Conservation (phyloP, 257 asterid species). For the Thymus quinquecostatus region DNA sequence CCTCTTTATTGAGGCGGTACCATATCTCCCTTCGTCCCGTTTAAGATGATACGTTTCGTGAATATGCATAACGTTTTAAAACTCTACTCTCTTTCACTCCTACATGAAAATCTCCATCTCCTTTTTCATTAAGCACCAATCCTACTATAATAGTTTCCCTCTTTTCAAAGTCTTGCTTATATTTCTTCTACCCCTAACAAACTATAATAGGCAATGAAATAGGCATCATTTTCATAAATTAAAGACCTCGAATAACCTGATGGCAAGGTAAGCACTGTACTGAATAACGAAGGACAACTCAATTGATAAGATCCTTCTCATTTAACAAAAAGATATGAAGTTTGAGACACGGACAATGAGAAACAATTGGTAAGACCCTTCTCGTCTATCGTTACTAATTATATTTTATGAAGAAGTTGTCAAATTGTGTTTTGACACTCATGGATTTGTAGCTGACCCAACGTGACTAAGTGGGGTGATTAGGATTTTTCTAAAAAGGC, state of each 20-base stretch:
- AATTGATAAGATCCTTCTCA: too few species aligned
- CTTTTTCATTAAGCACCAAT: not conserved
- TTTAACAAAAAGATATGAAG: too few species aligned
- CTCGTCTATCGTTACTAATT: not conserved
- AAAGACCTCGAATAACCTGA: not conserved
- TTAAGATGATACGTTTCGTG: too few species aligned
- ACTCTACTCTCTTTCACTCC: not conserved
- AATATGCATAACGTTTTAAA: too few species aligned
- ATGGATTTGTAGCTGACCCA: not conserved
- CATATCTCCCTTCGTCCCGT: too few species aligned
- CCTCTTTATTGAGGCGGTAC: not conserved
- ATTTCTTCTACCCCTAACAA: not conserved
- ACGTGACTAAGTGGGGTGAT: not conserved
- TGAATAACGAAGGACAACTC: not conserved
- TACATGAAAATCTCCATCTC: not conserved
- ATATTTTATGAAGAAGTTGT: not conserved
- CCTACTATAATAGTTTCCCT: not conserved
- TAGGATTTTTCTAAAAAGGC: not conserved
- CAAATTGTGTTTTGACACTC: not conserved
- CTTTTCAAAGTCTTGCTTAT: not conserved
- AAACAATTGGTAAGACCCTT: too few species aligned
- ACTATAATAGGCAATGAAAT: too few species aligned
- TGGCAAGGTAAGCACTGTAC: not conserved
- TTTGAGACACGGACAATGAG: too few species aligned
- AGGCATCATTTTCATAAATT: not conserved